Base-by-base conservation (phyloP, 2,329 filamentous ascomycete genomes). In the Aureobasidium subglaciale region DNA sequence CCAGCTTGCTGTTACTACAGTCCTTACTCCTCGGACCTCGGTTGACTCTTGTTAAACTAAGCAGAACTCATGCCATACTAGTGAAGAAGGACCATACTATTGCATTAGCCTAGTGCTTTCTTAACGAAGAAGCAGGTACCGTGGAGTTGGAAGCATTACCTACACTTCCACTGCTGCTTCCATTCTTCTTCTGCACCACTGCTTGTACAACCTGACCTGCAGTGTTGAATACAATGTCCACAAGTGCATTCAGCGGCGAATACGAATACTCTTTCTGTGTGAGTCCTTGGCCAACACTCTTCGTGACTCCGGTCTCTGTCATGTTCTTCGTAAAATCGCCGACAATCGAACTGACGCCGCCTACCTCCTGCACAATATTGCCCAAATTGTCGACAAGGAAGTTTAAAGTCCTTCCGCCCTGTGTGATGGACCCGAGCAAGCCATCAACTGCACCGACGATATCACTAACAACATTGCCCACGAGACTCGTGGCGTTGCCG, bases 331-430 rank as follows among this genome's bases (percentile, higher is more conserved):
- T 63, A 65, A 75, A 84, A 62, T 81, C 78, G 49, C 81, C 82
- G 6, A 84, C 78, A 57, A 84, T 71, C 56, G 73, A 76, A 1
- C 81, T 67, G 1, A 67, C 69, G 20, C 75, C 77, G 1, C 71
- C 72, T 0, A 82, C 78, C 61, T 83, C 76, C 62, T 83, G 80
- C 1, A 84, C 78, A 59, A 84, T 83, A 61, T 84, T 83, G 32
- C 81, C 81, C 2, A 84, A 71, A 62, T 84, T 84, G 67, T 84
- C 81, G 59, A 84, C 63, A 25, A 66, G 32, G 54, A 64, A 65
- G 42, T 77, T 81, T 65, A 80, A 75, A 15, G 70, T 74, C 7
- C 49, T 62, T 49, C 63, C 63, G 34, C 79, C 78, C 59, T 81
- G 78, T 2, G 79, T 78, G 59, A 84, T 79, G 18, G 76, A 78